Percentiles rank a stretch among this genome's conserved stretches.
Evolutionary conservation across 768 basidiomycete species (phyloP).

Genomic region (Agaricus blazei): DNA sequence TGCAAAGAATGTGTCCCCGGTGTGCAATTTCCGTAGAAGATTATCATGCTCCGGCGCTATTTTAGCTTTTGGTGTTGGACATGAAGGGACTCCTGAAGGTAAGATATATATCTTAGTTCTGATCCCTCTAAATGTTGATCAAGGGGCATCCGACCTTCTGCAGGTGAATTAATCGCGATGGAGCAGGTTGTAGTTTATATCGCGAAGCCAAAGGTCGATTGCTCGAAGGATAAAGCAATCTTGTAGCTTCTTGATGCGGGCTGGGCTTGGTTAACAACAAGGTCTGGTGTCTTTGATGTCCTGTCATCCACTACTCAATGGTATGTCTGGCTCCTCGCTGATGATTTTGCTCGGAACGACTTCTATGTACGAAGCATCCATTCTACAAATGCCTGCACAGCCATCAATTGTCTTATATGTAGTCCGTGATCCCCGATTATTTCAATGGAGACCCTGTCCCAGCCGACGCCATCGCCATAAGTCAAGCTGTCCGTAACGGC

Average conservation of each 20-base stretch:
- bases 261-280: too few relatives aligned
- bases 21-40: conserved; percentile 14
- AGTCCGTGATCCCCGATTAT: conserved; percentile 11
- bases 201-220: too few relatives aligned
- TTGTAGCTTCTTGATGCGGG: too few relatives aligned
- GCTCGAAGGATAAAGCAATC: too few relatives aligned
- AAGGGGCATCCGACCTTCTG: too few relatives aligned
- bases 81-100: conserved; percentile 46
- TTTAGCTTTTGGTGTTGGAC: conserved; percentile 37
- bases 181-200: too few relatives aligned
- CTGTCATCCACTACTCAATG: not conserved
- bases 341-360: conserved; percentile 40
- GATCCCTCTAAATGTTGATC: too few relatives aligned
- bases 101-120: too few relatives aligned
- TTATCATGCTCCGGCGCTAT: not conserved
- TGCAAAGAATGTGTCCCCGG: conserved; percentile 53
- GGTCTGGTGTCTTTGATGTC: too few relatives aligned
- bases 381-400: not conserved
- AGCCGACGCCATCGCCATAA: not conserved
- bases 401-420: not conserved
- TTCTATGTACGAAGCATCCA: conserved; percentile 28
- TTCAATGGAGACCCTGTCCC: conserved; percentile 8
- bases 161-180: too few relatives aligned
- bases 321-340: conserved; percentile 28
- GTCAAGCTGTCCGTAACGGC: not conserved